Conservation (phyloP, 2,329 filamentous ascomycete genomes). For the Neonectria faginata region DNA sequence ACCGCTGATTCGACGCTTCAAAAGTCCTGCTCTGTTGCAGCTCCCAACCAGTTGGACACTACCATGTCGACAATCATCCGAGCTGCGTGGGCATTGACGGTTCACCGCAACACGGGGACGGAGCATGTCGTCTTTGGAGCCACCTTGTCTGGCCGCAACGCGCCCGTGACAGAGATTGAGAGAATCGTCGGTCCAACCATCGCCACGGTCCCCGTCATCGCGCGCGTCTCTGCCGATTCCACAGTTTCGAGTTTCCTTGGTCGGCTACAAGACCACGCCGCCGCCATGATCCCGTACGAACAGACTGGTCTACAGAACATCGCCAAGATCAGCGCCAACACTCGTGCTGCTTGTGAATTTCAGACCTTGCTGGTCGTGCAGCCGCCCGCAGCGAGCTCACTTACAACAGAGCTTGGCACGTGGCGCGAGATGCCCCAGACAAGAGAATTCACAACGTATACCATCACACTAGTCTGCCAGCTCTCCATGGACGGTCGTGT, state of each 20-base stretch:
- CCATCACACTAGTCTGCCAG: constrained; percentile 2
- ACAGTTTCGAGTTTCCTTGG: background rate
- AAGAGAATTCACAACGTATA: constrained; percentile 5
- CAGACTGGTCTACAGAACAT: constrained; percentile 9
- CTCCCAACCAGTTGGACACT: background rate
- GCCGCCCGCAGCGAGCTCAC: background rate
- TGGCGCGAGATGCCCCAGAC: constrained; percentile 7
- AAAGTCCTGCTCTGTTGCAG: background rate
- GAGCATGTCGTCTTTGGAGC: background rate
- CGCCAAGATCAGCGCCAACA: constrained; percentile 2
- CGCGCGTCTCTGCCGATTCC: background rate
- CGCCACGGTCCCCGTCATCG: background rate
- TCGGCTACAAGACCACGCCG: background rate
- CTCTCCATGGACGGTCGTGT: background rate
- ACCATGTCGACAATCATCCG: background rate
- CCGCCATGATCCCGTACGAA: constrained; percentile 2
- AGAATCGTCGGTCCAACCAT: background rate
- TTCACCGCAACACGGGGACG: background rate
- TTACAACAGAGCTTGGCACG: background rate
- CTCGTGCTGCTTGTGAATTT: constrained; percentile 5
- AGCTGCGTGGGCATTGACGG: background rate
- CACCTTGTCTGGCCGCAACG: background rate
- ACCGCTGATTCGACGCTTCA: background rate
- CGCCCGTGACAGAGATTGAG: background rate
- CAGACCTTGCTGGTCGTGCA: constrained; percentile 16